These are phyloP conservation scores for Diplodia corticola DNA, from an alignment of 2,329 filamentous ascomycete genomes.

Conservation along the genomic window DNA sequence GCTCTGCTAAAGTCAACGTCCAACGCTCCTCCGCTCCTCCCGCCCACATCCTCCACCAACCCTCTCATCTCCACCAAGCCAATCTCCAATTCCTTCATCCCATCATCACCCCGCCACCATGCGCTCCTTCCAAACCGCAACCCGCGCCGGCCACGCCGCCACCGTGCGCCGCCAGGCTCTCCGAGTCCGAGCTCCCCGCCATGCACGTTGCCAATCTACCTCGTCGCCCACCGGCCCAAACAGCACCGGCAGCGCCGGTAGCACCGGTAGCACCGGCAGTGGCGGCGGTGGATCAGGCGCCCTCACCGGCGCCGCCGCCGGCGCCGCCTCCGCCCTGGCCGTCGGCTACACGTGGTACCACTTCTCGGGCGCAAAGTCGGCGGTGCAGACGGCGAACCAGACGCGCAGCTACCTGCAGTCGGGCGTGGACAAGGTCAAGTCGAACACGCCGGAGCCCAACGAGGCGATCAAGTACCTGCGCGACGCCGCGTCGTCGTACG, in stretches of 20 bases:
- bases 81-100: background rate
- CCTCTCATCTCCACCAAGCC: background rate
- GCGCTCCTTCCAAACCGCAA: background rate
- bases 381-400: constrained; percentile 54
- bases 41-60: background rate
- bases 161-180: background rate
- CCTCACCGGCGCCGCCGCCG: constrained; percentile 51
- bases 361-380: constrained; percentile 52
- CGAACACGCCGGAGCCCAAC: constrained; percentile 65
- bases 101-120: background rate
- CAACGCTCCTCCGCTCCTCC: background rate
- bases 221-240: constrained; percentile 25
- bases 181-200: background rate
- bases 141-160: background rate
- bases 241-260: background rate
- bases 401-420: constrained; percentile 62
- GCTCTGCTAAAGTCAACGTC: too few relatives aligned
- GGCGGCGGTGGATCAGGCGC: constrained; percentile 37
- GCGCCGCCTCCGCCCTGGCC: constrained; percentile 49
- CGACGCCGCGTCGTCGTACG: constrained; percentile 67
- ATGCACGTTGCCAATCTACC: constrained; percentile 37
- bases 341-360: constrained; percentile 56
- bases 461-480: constrained; percentile 67
- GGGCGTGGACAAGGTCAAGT: constrained; percentile 61
- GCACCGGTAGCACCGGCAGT: background rate